Percentiles rank a stretch among this genome's conserved stretches.
Evolutionary conservation across 345 rosid genomes (phyloP).

Genomic region (Aquilaria malaccensis): DNA sequence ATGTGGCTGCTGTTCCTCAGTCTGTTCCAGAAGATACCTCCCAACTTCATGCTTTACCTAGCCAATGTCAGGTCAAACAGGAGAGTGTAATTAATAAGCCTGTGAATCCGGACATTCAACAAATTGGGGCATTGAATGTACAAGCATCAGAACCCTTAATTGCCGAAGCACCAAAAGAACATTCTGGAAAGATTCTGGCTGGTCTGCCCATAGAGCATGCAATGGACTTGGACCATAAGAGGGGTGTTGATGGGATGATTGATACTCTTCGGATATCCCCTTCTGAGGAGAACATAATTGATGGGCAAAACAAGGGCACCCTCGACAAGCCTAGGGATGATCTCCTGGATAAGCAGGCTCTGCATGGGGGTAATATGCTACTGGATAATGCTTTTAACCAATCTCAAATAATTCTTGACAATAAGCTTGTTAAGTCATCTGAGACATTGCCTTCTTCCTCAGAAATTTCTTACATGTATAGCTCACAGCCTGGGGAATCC

Average conservation of each 20-base stretch:
- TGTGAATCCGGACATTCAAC: slow-evolving; percentile 16
- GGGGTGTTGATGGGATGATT: slow-evolving; percentile 35
- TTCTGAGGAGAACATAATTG: slow-evolving; percentile 19
- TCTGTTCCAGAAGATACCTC: slow-evolving; percentile 22
- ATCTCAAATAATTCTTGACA: slow-evolving; percentile 22
- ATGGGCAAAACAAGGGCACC: slow-evolving; percentile 28
- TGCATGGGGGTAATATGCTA: slow-evolving; percentile 29
- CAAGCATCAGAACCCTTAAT: slow-evolving; percentile 27
- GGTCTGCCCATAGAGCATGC: slow-evolving; percentile 24
- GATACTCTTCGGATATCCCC: slow-evolving; percentile 25
- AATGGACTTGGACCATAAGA: slow-evolving; percentile 24
- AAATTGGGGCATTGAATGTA: slow-evolving; percentile 18
- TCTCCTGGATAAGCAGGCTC: slow-evolving; percentile 24
- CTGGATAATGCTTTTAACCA: slow-evolving; percentile 23
- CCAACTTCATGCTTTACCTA: slow-evolving; percentile 19
- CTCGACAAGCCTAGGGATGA: slow-evolving; percentile 27
- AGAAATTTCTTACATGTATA: slow-evolving; percentile 21
- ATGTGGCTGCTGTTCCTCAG: slow-evolving; percentile 19
- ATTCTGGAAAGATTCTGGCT: slow-evolving; percentile 20
- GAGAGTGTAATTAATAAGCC: slow-evolving; percentile 24
- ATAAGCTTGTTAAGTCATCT: slow-evolving; percentile 19
- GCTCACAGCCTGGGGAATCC: slow-evolving; percentile 25
- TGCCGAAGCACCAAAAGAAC: slow-evolving; percentile 30
- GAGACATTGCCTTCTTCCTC: slow-evolving; percentile 20
- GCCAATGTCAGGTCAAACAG: slow-evolving; percentile 25